Base-by-base conservation (phyloP, 148 eudicot species). In the Arbutus unedo region DNA sequence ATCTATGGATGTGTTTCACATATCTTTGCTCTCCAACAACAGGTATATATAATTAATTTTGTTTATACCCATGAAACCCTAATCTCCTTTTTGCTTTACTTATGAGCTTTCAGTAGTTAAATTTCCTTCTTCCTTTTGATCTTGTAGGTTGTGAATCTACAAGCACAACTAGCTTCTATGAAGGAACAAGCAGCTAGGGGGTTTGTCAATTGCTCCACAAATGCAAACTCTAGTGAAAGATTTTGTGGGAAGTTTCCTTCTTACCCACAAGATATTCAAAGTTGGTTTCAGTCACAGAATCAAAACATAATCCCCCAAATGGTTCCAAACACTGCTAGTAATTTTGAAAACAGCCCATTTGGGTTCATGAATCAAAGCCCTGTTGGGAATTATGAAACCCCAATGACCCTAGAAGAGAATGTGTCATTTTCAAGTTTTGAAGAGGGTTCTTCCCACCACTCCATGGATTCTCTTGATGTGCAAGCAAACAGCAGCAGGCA, bases 241-340 rank as follows among this genome's bases (percentile, higher is more conserved):
- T 84, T 72, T 45, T 48, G 82, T 83, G 88, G 84, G 10, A 89
- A 84, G 83, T 49, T 75, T 53, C 81, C 81, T 57, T 85, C 84
- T 47, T 89, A 91, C 81, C 85, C 91, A 79, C 91, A 91, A 87
- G 95, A 92, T 82, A 85, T 90, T 66, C 90, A 93, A 79, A 93
- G 91, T 53, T 93, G 95, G 95, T 84, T 91, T 79, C 97, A 93
- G 55, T 86, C 91, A 7, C 90, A 92, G 79, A 89, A 86, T 84
- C 89, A 90, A 54, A 84, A 81, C 81, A 91, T 84, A 81, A 80
- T 85, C 21, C 90, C 93, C 43, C 92, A 92, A 79, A 89, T 89
- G 31, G 88, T 86, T 66, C 87, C 85, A 3, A 88, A 81, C 51
- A 74, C 81, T 38, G 81, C 80, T 48, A 76, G 77, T 72, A 88